A percentile compares a stretch with the other conserved stretches of the same genome.
Evolutionary conservation across 2,329 filamentous ascomycete genomes (phyloP).

Genomic region (Aspergillus uvarum): DNA sequence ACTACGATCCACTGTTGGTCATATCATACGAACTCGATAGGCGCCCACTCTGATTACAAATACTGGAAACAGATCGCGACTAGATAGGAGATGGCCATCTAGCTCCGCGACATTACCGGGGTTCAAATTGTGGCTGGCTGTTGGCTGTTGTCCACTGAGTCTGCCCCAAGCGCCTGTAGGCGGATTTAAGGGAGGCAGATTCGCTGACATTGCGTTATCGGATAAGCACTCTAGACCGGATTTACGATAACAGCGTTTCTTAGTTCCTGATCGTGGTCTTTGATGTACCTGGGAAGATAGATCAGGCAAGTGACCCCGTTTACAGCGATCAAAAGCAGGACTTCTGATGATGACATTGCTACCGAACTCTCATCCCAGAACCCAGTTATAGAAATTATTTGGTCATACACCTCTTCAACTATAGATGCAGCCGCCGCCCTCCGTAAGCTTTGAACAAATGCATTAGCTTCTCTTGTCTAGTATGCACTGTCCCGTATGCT

Average conservation of each 20-base stretch:
- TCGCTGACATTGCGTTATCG: neutral
- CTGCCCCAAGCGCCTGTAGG: neutral
- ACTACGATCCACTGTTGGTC: slow-evolving; percentile 12
- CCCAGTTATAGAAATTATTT: no score
- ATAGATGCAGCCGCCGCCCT: no score
- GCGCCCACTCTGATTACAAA: slow-evolving; percentile 4
- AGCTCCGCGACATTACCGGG: no score
- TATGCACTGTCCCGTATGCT: no score
- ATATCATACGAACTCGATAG: slow-evolving; percentile 14
- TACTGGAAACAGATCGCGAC: neutral
- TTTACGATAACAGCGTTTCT: neutral
- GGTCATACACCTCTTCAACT: no score
- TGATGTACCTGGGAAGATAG: neutral
- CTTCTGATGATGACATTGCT: no score
- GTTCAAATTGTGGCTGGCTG: no score
- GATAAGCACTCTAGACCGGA: neutral
- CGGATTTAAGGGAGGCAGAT: neutral
- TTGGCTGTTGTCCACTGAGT: neutral
- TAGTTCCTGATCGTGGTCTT: no score
- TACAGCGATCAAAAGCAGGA: no score
- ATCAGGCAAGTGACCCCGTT: neutral
- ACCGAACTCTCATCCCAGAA: no score
- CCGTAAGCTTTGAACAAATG: no score
- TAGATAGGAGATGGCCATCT: neutral
- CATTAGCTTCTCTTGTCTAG: no score